These are phyloP conservation scores for Rubia balearica DNA, from an alignment of 305 asterid species.

Conservation along the genomic window DNA sequence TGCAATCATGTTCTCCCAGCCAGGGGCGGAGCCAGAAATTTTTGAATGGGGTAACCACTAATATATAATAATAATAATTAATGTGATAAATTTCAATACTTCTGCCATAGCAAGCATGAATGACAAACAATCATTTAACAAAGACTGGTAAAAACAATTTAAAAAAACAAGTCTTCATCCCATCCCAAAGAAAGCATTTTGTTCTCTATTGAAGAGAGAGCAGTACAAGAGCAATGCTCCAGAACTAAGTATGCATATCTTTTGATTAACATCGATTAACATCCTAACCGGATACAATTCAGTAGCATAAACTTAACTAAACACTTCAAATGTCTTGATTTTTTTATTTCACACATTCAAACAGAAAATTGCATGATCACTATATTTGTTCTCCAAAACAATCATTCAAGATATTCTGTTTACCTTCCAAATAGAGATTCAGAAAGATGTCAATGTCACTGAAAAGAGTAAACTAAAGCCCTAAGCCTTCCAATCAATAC, in stretches of 20 bases:
- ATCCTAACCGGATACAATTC: neutral
- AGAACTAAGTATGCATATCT: neutral
- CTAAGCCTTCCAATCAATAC: neutral
- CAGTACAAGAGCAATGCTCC: neutral
- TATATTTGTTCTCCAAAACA: neutral
- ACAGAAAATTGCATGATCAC: neutral
- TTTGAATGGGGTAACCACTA: too few relatives aligned
- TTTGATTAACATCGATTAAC: neutral
- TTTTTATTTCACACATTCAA: neutral
- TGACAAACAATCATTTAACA: neutral
- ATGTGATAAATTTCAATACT: constrained; percentile 5
- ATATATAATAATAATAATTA: too few relatives aligned
- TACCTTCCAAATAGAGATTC: neutral
- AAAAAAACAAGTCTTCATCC: neutral
- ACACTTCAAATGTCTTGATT: neutral
- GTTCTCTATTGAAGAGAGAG: neutral
- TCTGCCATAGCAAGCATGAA: neutral
- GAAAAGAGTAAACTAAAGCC: neutral
- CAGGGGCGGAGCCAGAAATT: too few relatives aligned
- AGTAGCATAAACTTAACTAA: neutral
- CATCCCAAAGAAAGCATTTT: neutral
- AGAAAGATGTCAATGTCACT: neutral
- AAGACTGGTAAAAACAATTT: neutral
- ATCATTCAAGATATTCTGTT: neutral
- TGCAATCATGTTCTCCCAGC: neutral